Percentiles rank a stretch among this genome's conserved stretches.
Conservation (phyloP, 805 yeast genomes). For the Saccharomycopsis sp. region DNA sequence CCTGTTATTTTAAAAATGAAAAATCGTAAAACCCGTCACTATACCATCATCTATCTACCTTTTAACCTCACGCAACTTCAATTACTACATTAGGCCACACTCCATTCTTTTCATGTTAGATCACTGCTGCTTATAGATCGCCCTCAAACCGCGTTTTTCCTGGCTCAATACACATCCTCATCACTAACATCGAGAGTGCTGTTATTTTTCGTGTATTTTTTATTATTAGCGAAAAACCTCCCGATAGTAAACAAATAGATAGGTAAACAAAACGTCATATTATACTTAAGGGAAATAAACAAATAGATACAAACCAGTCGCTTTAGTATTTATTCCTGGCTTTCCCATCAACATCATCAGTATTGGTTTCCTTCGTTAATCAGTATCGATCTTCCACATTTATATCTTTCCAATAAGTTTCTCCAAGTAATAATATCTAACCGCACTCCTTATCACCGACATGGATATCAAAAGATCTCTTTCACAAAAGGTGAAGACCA, state of each 20-base stretch:
- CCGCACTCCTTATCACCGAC: not conserved
- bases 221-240: not conserved
- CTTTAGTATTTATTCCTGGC: no score
- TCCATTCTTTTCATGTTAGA: not conserved
- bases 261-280: not conserved
- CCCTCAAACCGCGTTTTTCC: not conserved
- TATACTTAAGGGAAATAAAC: not conserved
- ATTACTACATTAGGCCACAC: not conserved
- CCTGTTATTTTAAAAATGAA: no score
- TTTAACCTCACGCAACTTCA: not conserved
- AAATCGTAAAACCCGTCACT: no score
- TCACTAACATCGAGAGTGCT: not conserved
- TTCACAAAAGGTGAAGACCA: slow-evolving; percentile 10
- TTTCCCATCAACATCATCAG: no score
- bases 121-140: not conserved
- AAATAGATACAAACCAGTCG: no score
- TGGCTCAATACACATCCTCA: not conserved
- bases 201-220: not conserved
- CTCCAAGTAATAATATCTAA: no score
- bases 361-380: no score
- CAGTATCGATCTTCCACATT: no score
- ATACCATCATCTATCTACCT: not conserved
- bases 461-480: slow-evolving; percentile 14
- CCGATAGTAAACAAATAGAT: not conserved
- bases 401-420: no score